Conservation (phyloP, 192 early-diverging fungal genomes). For the Dissophora globulifera region DNA sequence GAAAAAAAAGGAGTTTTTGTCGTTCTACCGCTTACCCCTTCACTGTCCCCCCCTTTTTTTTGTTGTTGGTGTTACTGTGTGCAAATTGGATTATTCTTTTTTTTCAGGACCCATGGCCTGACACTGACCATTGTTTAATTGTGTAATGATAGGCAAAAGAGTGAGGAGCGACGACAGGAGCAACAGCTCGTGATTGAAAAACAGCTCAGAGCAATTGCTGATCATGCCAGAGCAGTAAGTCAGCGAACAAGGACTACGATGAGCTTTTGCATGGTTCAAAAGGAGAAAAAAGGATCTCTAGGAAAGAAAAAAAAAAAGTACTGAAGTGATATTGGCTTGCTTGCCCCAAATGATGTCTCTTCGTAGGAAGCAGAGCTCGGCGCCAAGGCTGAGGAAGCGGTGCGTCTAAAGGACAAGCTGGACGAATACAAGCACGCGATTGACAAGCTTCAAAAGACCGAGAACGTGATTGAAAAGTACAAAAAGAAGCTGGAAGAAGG, state of each 20-base stretch:
- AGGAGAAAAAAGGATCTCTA: no score
- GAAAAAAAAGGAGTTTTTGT: no score
- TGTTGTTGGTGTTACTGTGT: not conserved
- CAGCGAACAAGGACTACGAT: not conserved
- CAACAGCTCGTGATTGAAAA: constrained; percentile 69
- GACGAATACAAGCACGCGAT: constrained; percentile 91
- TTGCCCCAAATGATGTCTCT: not conserved
- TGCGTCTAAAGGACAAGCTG: constrained; percentile 85
- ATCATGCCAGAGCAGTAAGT: constrained; percentile 70
- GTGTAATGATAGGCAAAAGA: constrained; percentile 83
- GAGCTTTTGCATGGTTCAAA: no score
- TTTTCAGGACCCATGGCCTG: no score
- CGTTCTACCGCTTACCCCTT: not conserved
- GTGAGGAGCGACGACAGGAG: constrained; percentile 79
- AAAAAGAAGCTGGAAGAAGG: constrained; percentile 94
- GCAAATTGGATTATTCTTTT: no score
- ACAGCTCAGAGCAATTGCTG: constrained; percentile 69
- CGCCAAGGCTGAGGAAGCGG: constrained; percentile 78
- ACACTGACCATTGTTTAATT: no score
- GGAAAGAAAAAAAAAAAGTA: no score
- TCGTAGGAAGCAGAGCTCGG: constrained; percentile 60
- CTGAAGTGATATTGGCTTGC: no score
- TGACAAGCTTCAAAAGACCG: constrained; percentile 93
- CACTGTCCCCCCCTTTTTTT: not conserved
- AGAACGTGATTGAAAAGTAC: constrained; percentile 96